Conservation (phyloP, 768 basidiomycete genomes). For the Wakefieldia striispora region DNA sequence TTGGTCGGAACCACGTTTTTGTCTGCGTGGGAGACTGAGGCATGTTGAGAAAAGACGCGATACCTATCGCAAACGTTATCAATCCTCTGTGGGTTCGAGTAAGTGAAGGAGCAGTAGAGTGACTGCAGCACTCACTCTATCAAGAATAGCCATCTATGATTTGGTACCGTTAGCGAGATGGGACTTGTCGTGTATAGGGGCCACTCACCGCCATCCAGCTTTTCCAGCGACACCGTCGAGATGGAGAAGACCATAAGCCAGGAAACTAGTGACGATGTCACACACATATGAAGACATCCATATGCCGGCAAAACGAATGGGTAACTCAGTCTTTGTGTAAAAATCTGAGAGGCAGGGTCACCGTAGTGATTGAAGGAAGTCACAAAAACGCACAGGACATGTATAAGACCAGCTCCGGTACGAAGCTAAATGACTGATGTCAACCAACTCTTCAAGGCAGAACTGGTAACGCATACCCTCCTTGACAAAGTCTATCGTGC, state of each 20-base stretch:
- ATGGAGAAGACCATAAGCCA: constrained; percentile 59
- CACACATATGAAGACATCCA: constrained; percentile 61
- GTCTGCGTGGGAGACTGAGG: constrained; percentile 62
- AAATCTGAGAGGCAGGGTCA: constrained; percentile 28
- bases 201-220: constrained; percentile 15
- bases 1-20: constrained; percentile 53
- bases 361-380: neutral
- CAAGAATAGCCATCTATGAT: constrained; percentile 34
- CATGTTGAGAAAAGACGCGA: constrained; percentile 56
- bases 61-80: constrained; percentile 49
- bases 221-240: constrained; percentile 7
- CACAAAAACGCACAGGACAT: constrained; percentile 47
- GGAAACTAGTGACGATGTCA: constrained; percentile 56
- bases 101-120: neutral
- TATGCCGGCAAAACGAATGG: constrained; percentile 57
- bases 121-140: constrained; percentile 30
- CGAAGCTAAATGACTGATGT: constrained; percentile 36
- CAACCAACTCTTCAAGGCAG: neutral
- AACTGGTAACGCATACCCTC: constrained; percentile 35
- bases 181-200: constrained; percentile 20
- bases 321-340: constrained; percentile 57
- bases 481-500: constrained; percentile 39
- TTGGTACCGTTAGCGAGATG: neutral
- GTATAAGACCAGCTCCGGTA: constrained; percentile 61
- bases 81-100: constrained; percentile 11